phyloP scores from a whole-genome alignment of 2,329 filamentous ascomycete species.

The Monosporascus ibericus region DNA sequence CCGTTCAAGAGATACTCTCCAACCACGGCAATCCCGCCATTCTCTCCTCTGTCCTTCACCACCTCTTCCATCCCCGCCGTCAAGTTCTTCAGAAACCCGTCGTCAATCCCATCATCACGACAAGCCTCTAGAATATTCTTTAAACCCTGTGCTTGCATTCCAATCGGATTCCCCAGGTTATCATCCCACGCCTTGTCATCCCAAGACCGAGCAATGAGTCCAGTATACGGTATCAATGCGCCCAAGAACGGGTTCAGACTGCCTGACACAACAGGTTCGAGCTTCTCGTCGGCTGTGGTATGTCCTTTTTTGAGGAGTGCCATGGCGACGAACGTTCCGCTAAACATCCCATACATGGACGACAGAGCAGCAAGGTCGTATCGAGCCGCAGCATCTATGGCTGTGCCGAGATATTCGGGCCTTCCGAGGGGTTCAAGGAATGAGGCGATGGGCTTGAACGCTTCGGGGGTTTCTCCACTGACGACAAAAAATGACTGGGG shows the following conservation, averaged over 20 bases:
- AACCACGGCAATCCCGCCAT: background rate
- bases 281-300: constrained; percentile 3
- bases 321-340: constrained; percentile 17
- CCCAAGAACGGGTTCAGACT: constrained; percentile 13
- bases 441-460: constrained; percentile 1
- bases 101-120: background rate
- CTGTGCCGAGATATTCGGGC: constrained; percentile 10
- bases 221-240: constrained; percentile 19
- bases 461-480: constrained; percentile 14
- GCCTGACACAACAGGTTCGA: constrained; percentile 8
- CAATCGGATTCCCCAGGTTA: constrained; percentile 19
- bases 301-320: constrained; percentile 14
- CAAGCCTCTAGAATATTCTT: background rate
- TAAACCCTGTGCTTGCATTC: constrained; percentile 14
- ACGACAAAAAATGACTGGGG: constrained; percentile 14
- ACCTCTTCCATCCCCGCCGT: background rate
- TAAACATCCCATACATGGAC: constrained; percentile 23
- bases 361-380: constrained; percentile 20
- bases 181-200: constrained; percentile 18
- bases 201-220: constrained; percentile 11
- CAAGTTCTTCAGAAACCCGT: too few relatives aligned
- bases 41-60: background rate
- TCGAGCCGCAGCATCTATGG: constrained; percentile 15
- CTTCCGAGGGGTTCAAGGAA: constrained; percentile 15
- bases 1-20: too few relatives aligned